A percentile compares a stretch with the other conserved stretches of the same genome.
phyloP scores from a whole-genome alignment of 768 basidiomycete species.

The Epithele typhae region DNA sequence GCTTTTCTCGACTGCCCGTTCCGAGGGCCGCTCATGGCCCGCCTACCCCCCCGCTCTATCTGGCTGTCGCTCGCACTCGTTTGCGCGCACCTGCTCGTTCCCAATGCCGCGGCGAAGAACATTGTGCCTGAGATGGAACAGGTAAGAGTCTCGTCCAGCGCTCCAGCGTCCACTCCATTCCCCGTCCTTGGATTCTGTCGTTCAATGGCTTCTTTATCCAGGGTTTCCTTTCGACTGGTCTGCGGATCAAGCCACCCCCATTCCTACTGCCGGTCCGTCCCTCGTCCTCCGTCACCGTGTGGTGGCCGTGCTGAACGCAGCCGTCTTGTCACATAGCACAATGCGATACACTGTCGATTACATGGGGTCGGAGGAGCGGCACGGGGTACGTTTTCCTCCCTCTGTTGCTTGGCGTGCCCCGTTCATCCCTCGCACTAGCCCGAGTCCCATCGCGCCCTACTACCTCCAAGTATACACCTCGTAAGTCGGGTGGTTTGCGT shows the following conservation, averaged over 20 bases:
- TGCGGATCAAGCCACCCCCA: slow-evolving; percentile 24
- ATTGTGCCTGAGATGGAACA: slow-evolving; percentile 4
- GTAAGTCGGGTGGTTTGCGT: slow-evolving; percentile 35
- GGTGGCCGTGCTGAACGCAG: no score
- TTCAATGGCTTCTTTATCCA: slow-evolving; percentile 6
- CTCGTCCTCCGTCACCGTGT: no score
- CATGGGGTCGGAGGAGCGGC: slow-evolving; percentile 24
- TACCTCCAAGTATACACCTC: slow-evolving; percentile 59
- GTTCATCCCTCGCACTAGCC: slow-evolving; percentile 31
- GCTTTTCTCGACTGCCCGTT: no score
- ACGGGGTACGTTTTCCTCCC: slow-evolving; percentile 21
- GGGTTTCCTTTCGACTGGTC: slow-evolving; percentile 30
- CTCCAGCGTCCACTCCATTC: no score
- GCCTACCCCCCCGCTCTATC: no score
- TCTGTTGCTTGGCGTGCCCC: no score
- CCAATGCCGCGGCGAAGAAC: slow-evolving; percentile 2
- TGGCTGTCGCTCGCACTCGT: not conserved
- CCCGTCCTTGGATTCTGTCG: not conserved
- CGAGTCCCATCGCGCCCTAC: slow-evolving; percentile 52
- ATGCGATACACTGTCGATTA: slow-evolving; percentile 29
- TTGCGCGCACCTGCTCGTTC: slow-evolving; percentile 2
- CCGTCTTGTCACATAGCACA: slow-evolving; percentile 21
- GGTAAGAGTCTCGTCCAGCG: no score
- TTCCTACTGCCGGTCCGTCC: slow-evolving; percentile 26
- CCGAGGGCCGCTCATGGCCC: no score